Evolutionary conservation across 2,329 filamentous ascomycete genomes (phyloP).

Genomic region (Calonectria hongkongensis): DNA sequence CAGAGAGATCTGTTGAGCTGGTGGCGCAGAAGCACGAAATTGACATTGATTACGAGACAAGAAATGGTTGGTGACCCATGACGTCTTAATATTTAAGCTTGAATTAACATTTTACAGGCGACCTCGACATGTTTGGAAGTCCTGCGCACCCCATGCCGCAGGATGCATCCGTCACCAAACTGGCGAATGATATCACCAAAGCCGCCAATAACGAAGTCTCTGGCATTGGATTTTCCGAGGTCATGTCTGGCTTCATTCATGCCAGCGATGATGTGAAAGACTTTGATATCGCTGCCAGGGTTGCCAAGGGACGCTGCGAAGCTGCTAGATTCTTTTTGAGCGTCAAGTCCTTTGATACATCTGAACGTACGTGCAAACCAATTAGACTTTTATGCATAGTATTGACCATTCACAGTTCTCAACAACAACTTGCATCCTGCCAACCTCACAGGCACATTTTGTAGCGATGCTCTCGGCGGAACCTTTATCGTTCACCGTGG

Average conservation of each 20-base stretch:
- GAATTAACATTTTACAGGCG: slow-evolving; percentile 6
- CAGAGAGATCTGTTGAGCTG: slow-evolving; percentile 75
- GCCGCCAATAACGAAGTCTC: slow-evolving; percentile 51
- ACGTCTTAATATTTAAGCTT: slow-evolving; percentile 39
- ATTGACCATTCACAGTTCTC: slow-evolving; percentile 56
- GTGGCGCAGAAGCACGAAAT: slow-evolving; percentile 38
- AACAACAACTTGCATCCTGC: slow-evolving; percentile 41
- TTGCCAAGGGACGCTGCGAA: slow-evolving; percentile 66
- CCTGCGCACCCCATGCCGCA: slow-evolving; percentile 67
- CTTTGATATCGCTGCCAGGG: slow-evolving; percentile 39
- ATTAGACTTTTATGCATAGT: not conserved
- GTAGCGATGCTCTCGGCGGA: slow-evolving; percentile 41
- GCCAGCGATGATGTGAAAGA: slow-evolving; percentile 36
- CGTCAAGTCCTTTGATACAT: slow-evolving; percentile 72
- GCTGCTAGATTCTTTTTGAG: slow-evolving; percentile 76
- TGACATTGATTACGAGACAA: slow-evolving; percentile 43
- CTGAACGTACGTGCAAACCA: slow-evolving; percentile 32
- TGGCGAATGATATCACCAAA: slow-evolving; percentile 28
- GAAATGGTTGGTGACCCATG: slow-evolving; percentile 40
- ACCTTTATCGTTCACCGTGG: slow-evolving; percentile 78
- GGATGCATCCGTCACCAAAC: slow-evolving; percentile 8
- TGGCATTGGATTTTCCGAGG: slow-evolving; percentile 77
- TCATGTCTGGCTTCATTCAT: slow-evolving; percentile 79
- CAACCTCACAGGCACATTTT: slow-evolving; percentile 76
- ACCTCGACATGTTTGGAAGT: slow-evolving; percentile 72